A percentile compares a stretch with the other conserved stretches of the same genome.
Conservation (phyloP, 306 rosid genomes). For the Rosa chinensis region DNA sequence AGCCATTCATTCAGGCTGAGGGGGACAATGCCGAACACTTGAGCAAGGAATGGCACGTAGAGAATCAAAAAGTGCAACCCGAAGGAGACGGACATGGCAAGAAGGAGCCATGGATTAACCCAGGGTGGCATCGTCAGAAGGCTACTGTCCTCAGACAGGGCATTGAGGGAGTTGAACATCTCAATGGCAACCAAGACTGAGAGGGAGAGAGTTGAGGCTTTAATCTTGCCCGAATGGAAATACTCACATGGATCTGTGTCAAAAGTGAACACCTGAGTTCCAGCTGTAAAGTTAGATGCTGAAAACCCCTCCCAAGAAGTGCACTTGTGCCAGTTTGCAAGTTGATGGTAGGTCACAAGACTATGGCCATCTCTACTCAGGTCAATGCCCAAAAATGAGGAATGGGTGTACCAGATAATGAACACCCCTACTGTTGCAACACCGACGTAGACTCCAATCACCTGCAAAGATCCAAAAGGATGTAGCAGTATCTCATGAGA, state of each 20-base stretch:
- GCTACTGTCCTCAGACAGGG: conserved; percentile 87
- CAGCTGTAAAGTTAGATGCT: conserved; percentile 89
- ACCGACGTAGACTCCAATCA: conserved; percentile 84
- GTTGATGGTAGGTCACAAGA: conserved; percentile 84
- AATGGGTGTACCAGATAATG: conserved; percentile 81
- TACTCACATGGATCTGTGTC: conserved; percentile 69
- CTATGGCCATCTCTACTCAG: conserved; percentile 80
- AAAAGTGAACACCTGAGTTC: conserved; percentile 48
- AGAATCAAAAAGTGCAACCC: conserved; percentile 82
- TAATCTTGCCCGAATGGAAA: conserved; percentile 73
- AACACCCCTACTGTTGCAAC: conserved; percentile 87
- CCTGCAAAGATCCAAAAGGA: conserved; percentile 37
- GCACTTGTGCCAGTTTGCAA: conserved; percentile 88
- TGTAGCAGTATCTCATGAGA: neutral
- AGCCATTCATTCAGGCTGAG: conserved; percentile 55
- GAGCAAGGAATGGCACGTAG: conserved; percentile 87
- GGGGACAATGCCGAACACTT: conserved; percentile 79
- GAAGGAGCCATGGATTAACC: conserved; percentile 95
- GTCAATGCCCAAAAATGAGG: conserved; percentile 87
- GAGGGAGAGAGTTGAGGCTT: conserved; percentile 85
- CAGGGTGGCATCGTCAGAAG: conserved; percentile 93
- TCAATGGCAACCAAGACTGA: conserved; percentile 93
- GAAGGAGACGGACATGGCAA: conserved; percentile 91
- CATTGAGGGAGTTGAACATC: conserved; percentile 96
- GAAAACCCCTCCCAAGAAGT: conserved; percentile 67